Evolutionary conservation across 805 yeast genomes (phyloP).

Genomic region (Saturnispora besseyi): DNA sequence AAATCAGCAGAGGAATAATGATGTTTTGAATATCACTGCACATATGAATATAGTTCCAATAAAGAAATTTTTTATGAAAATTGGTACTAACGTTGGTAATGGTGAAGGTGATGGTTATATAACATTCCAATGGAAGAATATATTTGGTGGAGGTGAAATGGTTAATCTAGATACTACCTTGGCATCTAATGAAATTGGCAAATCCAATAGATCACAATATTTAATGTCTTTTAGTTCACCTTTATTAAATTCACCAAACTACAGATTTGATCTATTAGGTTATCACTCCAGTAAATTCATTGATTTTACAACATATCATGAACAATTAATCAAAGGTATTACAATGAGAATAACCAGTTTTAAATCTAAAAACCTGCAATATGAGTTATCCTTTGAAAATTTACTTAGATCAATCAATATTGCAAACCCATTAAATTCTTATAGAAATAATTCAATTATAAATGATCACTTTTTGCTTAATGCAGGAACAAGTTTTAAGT

Average conservation of each 20-base stretch:
- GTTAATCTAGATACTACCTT: slow-evolving; percentile 38
- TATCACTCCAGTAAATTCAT: slow-evolving; percentile 37
- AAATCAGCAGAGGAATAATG: slow-evolving; percentile 12
- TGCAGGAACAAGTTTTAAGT: slow-evolving; percentile 39
- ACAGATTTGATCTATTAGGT: slow-evolving; percentile 31
- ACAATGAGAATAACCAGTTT: slow-evolving; percentile 34
- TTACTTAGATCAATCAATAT: slow-evolving; percentile 33
- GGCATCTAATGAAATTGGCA: slow-evolving; percentile 38
- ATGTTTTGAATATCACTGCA: slow-evolving; percentile 21
- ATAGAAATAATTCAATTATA: slow-evolving; percentile 24
- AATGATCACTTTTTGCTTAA: slow-evolving; percentile 29
- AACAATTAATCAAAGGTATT: slow-evolving; percentile 35
- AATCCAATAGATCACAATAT: slow-evolving; percentile 39
- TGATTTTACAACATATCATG: slow-evolving; percentile 40
- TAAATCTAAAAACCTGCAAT: slow-evolving; percentile 28
- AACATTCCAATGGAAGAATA: slow-evolving; percentile 53
- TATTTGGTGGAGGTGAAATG: slow-evolving; percentile 51
- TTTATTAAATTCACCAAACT: slow-evolving; percentile 32
- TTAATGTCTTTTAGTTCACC: slow-evolving; percentile 41
- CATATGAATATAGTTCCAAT: slow-evolving; percentile 38
- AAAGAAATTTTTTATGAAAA: slow-evolving; percentile 69
- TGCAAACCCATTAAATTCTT: slow-evolving; percentile 15
- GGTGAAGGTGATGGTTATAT: slow-evolving; percentile 95
- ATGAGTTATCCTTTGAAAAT: slow-evolving; percentile 40
- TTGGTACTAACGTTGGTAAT: slow-evolving; percentile 94